Base-by-base conservation (phyloP, 2,329 filamentous ascomycete genomes). In the Talaromyces pinophilus region DNA sequence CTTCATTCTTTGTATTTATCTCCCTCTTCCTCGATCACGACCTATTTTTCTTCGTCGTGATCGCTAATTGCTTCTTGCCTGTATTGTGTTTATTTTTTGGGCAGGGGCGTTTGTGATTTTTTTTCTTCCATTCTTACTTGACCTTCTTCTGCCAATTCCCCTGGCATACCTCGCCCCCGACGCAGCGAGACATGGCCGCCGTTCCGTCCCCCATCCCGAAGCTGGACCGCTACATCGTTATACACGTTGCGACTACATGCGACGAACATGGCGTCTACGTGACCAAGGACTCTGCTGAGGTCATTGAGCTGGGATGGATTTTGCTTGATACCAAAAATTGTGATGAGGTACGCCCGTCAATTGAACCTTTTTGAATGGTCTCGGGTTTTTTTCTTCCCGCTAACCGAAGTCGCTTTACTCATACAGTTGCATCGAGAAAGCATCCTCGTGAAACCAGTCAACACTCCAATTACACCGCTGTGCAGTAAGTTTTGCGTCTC, bases 251-350 rank as follows among this genome's bases (percentile, higher is more conserved):
- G 70, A 99, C 95, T 42, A 99, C 95, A 72, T 99, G 95, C 82
- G 95, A 99, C 80, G 95, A 99, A 81, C 95, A 99, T 82, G 95
- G 95, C 70, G 95, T 99, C 71, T 99, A 99, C 81, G 95, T 99
- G 67, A 99, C 95, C 68, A 98, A 98, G 82, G 95, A 99, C 82
- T 98, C 95, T 67, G 95, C 95, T 69, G 95, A 99, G 84, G 95
- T 99, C 72, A 99, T 99, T 80, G 95, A 99, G 86, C 87, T 99
- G 77, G 95, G 94, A 70, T 99, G 95, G 95, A 97, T 98, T 77
- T 83, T 99, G 75, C 86, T 97, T 70, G 93, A 97, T 78, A 90
- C 92, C 71, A 95, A 94, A 83, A 90, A 87, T 70, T 91, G 93
- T 74, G 93, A 97, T 74, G 93, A 97, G 90, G 93, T 97, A 84